phyloP scores from a whole-genome alignment of 257 asterid species.

The Penstemon davidsonii region DNA sequence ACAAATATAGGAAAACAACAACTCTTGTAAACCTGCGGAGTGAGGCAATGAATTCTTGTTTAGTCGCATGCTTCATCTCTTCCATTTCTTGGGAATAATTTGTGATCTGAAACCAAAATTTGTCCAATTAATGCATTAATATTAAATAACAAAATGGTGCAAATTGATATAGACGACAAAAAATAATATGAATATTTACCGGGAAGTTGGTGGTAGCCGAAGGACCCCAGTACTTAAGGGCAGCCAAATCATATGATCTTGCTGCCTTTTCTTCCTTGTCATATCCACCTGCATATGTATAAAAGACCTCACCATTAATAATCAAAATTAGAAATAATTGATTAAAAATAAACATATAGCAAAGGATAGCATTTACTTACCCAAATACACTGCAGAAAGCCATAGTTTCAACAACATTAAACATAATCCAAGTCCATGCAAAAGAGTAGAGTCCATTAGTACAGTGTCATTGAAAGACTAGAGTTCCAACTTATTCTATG shows the following conservation, averaged over 20 bases:
- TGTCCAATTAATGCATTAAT: background rate
- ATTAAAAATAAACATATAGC: background rate
- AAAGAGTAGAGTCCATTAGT: slow-evolving; percentile 34
- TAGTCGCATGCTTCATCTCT: slow-evolving; percentile 77
- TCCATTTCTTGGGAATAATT: slow-evolving; percentile 71
- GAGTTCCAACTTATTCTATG: too few species aligned
- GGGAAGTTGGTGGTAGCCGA: slow-evolving; percentile 89
- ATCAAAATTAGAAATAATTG: background rate
- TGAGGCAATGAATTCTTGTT: slow-evolving; percentile 90
- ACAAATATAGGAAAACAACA: too few species aligned
- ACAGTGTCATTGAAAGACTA: background rate
- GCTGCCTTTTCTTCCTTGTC: slow-evolving; percentile 97
- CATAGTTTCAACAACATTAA: slow-evolving; percentile 33
- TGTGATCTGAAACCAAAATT: slow-evolving; percentile 46
- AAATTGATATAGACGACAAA: too few species aligned
- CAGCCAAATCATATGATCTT: slow-evolving; percentile 86
- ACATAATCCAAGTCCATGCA: slow-evolving; percentile 36
- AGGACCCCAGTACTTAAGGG: slow-evolving; percentile 95
- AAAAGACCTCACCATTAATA: slow-evolving; percentile 15
- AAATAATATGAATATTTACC: slow-evolving; percentile 35
- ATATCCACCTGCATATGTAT: slow-evolving; percentile 68
- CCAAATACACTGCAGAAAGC: slow-evolving; percentile 72
- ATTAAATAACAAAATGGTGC: background rate
- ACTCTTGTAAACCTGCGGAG: slow-evolving; percentile 54
- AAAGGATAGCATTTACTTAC: slow-evolving; percentile 41